A percentile compares a stretch with the other conserved stretches of the same genome.
phyloP scores from a whole-genome alignment of 495 filamentous ascomycete genomes.

The Xylaria flabelliformis region DNA sequence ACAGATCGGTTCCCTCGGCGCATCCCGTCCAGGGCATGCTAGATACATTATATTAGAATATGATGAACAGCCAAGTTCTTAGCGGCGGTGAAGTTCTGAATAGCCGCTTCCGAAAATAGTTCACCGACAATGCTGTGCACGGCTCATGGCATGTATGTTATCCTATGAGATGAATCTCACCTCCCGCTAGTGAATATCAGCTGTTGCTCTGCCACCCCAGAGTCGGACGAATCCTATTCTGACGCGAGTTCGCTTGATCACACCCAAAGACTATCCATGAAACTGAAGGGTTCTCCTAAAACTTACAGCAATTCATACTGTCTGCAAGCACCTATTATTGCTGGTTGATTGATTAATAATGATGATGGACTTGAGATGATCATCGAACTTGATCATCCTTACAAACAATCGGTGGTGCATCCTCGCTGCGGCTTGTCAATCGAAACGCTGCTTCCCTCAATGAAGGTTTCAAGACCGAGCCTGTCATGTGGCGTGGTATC shows the following conservation, averaged over 20 bases:
- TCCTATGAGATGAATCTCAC: neutral
- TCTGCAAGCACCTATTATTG: neutral
- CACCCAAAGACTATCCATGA: neutral
- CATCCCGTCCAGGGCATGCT: neutral
- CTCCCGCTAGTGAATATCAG: conserved; percentile 1
- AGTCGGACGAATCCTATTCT: neutral
- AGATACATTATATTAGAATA: neutral
- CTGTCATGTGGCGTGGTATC: conserved; percentile 19
- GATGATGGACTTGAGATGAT: neutral
- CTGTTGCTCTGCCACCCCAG: conserved; percentile 10
- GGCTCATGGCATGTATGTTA: neutral
- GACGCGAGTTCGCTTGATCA: neutral
- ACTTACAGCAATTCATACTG: neutral
- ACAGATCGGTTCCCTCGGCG: neutral
- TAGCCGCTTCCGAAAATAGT: neutral
- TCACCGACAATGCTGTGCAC: neutral
- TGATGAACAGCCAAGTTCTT: neutral
- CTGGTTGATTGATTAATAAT: neutral
- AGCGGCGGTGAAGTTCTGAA: neutral
- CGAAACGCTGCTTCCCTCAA: conserved; percentile 9
- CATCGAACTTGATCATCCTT: neutral
- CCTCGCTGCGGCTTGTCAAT: neutral
- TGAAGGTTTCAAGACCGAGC: neutral
- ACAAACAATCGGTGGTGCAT: conserved; percentile 8
- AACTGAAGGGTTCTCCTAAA: neutral